A percentile compares a stretch with the other conserved stretches of the same genome.
phyloP scores from a whole-genome alignment of 2,329 filamentous ascomycete species.

The Coleophoma eucalyptorum region DNA sequence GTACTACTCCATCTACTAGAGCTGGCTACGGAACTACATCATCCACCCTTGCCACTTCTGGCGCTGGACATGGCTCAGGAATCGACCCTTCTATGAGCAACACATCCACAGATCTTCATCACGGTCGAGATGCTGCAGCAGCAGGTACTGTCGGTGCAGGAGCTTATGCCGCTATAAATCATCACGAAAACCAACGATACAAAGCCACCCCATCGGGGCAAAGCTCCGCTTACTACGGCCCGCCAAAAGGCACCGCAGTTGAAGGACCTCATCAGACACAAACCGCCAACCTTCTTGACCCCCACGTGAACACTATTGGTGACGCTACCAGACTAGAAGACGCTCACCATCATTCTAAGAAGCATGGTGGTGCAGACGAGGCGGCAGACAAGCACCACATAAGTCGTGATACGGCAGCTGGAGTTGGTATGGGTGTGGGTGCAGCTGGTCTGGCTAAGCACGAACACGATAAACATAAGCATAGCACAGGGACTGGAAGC shows the following conservation, averaged over 20 bases:
- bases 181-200: slow-evolving; percentile 7
- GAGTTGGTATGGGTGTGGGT: background rate
- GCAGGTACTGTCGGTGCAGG: slow-evolving; percentile 10
- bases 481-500: background rate
- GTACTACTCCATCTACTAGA: too few species aligned
- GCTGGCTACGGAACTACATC: too few species aligned
- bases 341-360: slow-evolving; percentile 11
- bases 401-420: background rate
- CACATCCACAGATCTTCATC: background rate
- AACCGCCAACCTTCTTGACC: slow-evolving; percentile 24
- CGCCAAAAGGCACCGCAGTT: slow-evolving; percentile 1
- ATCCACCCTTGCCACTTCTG: background rate
- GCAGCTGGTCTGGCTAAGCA: background rate
- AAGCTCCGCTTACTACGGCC: background rate
- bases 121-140: slow-evolving; percentile 10
- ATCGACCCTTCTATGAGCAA: background rate
- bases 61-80: background rate
- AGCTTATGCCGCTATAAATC: slow-evolving; percentile 10
- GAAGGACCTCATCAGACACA: slow-evolving; percentile 24
- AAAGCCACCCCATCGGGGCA: background rate
- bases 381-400: slow-evolving; percentile 15
- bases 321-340: slow-evolving; percentile 8
- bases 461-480: background rate
- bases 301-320: slow-evolving; percentile 10
- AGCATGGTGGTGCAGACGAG: slow-evolving; percentile 21